Evolutionary conservation across 768 basidiomycete genomes (phyloP).

Genomic region (Psilocybe subaeruginosa): DNA sequence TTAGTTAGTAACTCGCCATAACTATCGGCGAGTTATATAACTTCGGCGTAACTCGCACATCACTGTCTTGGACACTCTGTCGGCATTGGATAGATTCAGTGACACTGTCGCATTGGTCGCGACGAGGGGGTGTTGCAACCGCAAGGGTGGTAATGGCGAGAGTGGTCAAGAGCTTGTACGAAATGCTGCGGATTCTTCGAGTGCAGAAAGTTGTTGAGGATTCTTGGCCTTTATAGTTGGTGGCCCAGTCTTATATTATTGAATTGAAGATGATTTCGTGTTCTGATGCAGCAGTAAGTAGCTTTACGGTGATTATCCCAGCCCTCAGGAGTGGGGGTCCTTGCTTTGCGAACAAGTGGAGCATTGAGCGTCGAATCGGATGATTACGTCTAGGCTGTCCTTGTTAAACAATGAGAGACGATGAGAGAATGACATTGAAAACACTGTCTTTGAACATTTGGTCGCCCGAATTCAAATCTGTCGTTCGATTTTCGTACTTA

Average conservation of each 20-base stretch:
- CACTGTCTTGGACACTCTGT: conserved; percentile 23
- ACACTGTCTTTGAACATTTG: too few species aligned
- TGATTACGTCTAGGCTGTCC: not conserved
- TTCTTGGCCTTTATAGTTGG: conserved; percentile 6
- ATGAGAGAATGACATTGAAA: conserved; percentile 1
- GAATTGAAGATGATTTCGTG: not conserved
- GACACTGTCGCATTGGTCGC: conserved; percentile 19
- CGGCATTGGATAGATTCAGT: conserved; percentile 33
- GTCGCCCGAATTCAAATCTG: too few species aligned
- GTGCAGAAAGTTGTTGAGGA: conserved; percentile 3
- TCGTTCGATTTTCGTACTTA: too few species aligned
- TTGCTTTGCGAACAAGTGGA: conserved; percentile 6
- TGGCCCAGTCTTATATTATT: too few species aligned
- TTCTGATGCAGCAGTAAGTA: not conserved
- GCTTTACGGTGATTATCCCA: not conserved
- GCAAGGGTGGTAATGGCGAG: conserved; percentile 25
- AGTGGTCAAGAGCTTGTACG: conserved; percentile 18
- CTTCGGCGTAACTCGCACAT: too few species aligned
- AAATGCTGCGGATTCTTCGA: conserved; percentile 19
- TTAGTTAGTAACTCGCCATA: too few species aligned
- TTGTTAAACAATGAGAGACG: not conserved
- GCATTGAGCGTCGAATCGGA: not conserved
- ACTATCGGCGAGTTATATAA: too few species aligned
- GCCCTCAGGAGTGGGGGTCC: not conserved
- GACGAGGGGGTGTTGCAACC: conserved; percentile 19